Evolutionary conservation across 2,329 filamentous ascomycete genomes (phyloP).

Genomic region (Botrytis porri): DNA sequence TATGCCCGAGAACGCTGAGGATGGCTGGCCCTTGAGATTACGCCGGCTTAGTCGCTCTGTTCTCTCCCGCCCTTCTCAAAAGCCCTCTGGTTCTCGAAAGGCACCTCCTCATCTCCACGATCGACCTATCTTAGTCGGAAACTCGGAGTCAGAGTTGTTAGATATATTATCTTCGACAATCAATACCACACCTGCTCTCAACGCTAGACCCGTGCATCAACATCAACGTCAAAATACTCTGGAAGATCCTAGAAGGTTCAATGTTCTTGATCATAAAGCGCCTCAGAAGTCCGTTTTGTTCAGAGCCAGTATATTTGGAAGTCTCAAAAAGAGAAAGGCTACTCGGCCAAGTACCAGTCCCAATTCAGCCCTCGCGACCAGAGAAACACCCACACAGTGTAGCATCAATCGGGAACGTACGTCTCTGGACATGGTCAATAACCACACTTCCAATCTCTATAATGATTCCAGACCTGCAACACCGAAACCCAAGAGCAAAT

Average conservation of each 20-base stretch:
- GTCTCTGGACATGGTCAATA: neutral
- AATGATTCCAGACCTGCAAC: neutral
- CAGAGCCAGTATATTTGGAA: neutral
- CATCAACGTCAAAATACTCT: constrained; percentile 1
- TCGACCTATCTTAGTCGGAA: neutral
- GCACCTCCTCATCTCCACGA: neutral
- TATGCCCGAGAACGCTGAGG: neutral
- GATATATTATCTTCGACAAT: neutral
- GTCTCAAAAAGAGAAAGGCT: neutral
- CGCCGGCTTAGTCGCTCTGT: neutral
- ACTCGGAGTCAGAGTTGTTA: neutral
- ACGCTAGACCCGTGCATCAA: neutral
- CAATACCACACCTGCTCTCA: neutral
- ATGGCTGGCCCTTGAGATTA: neutral
- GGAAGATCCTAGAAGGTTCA: constrained; percentile 8
- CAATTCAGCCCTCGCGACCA: neutral
- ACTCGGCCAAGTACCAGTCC: neutral
- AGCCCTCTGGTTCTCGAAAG: neutral
- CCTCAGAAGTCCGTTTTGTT: neutral
- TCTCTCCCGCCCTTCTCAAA: neutral
- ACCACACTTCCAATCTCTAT: neutral
- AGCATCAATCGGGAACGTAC: neutral
- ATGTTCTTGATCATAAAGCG: neutral
- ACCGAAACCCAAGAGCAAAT: neutral
- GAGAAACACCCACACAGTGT: neutral